A percentile compares a stretch with the other conserved stretches of the same genome.
Evolutionary conservation across 805 yeast genomes (phyloP).

Genomic region (Saccharomycodes ludwigii): DNA sequence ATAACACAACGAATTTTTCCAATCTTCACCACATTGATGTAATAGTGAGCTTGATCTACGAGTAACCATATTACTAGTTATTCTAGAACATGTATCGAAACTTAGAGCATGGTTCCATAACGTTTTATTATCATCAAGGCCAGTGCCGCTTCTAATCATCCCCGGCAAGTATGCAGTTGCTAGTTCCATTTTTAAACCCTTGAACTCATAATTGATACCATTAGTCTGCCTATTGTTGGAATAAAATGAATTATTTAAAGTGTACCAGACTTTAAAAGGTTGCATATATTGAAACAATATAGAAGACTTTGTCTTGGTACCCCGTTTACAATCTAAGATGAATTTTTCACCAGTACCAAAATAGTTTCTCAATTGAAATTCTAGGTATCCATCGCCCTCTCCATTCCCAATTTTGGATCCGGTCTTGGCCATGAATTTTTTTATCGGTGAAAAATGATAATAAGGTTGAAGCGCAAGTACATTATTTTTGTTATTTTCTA

Average conservation of each 20-base stretch:
- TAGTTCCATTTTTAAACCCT: conserved; percentile 29
- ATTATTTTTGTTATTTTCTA: conserved; percentile 1
- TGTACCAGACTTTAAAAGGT: conserved; percentile 34
- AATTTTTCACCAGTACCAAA: conserved; percentile 62
- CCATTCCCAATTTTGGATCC: conserved; percentile 96
- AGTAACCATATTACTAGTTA: conserved; percentile 28
- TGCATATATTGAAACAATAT: conserved; percentile 38
- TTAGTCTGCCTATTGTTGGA: conserved; percentile 6
- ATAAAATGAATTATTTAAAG: conserved; percentile 22
- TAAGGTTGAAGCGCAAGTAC: conserved; percentile 20
- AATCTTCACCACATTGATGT: conserved; percentile 45
- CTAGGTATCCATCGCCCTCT: conserved; percentile 89
- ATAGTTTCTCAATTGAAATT: conserved; percentile 50
- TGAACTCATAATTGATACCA: conserved; percentile 3
- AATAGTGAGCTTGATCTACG: conserved; percentile 44
- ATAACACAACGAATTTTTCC: conserved; percentile 42
- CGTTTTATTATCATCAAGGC: conserved; percentile 9
- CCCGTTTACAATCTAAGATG: conserved; percentile 42
- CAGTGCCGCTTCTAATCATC: no score
- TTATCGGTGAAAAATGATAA: conserved; percentile 36
- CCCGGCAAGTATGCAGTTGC: conserved; percentile 19
- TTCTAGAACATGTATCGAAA: conserved; percentile 32
- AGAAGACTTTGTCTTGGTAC: conserved; percentile 47
- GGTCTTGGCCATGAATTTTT: conserved; percentile 69
- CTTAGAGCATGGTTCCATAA: conserved; percentile 36